phyloP scores from a whole-genome alignment of 2,329 filamentous ascomycete species.

The Pseudogymnoascus sp. region DNA sequence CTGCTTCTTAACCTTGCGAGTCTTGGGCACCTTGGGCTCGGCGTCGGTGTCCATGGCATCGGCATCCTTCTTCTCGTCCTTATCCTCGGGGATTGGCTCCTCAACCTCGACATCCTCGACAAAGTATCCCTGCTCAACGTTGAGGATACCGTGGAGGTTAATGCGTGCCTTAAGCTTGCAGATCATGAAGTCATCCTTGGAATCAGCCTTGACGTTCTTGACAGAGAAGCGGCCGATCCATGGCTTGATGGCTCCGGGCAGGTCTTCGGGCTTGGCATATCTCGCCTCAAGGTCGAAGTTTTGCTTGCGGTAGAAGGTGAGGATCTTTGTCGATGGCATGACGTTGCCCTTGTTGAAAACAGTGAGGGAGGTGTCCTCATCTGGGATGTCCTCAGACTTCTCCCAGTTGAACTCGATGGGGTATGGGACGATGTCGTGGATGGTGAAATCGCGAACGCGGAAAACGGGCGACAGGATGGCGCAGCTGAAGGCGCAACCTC shows the following conservation, averaged over 20 bases:
- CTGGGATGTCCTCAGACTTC: constrained; percentile 94
- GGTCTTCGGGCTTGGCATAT: constrained; percentile 77
- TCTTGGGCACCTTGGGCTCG: constrained; percentile 65
- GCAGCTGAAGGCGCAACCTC: constrained; percentile 94
- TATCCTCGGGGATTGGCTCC: constrained; percentile 76
- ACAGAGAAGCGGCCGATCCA: constrained; percentile 98
- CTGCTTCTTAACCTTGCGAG: constrained; percentile 98
- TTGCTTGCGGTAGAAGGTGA: constrained; percentile 98
- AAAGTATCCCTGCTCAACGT: constrained; percentile 94
- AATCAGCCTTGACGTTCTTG: constrained; percentile 91
- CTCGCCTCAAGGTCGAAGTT: constrained; percentile 92
- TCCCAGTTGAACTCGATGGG: constrained; percentile 99
- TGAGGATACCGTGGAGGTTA: constrained; percentile 92
- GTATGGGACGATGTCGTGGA: constrained; percentile 97
- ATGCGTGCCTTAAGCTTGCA: constrained; percentile 98
- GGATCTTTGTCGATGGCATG: constrained; percentile 96
- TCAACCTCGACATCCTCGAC: constrained; percentile 97
- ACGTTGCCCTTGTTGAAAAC: constrained; percentile 97
- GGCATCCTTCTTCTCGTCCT: constrained; percentile 54
- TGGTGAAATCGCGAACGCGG: constrained; percentile 94
- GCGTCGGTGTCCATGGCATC: constrained; percentile 83
- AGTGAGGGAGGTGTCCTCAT: constrained; percentile 93
- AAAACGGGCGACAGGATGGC: constrained; percentile 96
- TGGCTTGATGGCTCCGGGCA: constrained; percentile 84
- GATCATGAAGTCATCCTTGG: constrained; percentile 97